A percentile compares a stretch with the other conserved stretches of the same genome.
These are phyloP conservation scores for Escovopsis sp. DNA, from an alignment of 2,329 filamentous ascomycete genomes.

Conservation along the genomic window DNA sequence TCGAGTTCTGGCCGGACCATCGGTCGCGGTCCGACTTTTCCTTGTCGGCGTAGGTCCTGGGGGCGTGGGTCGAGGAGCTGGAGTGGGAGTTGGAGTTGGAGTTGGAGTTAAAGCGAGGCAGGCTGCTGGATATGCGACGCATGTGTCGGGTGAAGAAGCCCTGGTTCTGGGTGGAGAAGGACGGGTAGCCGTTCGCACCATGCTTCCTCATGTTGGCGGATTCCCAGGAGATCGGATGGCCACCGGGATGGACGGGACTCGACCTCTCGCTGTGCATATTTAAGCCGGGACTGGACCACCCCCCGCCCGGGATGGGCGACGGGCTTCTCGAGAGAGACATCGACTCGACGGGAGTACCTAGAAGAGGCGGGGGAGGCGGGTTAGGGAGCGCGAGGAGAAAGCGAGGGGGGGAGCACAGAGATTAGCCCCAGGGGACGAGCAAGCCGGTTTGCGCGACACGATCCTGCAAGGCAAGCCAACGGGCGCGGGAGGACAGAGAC, in stretches of 20 bases:
- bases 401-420: slow-evolving; percentile 8
- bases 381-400: too few species aligned
- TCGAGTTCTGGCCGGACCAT: slow-evolving; percentile 28
- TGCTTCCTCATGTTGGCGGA: slow-evolving; percentile 65
- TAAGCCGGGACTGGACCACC: slow-evolving; percentile 75
- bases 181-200: slow-evolving; percentile 59
- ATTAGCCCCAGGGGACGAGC: slow-evolving; percentile 12
- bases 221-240: slow-evolving; percentile 60
- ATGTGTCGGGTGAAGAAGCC: slow-evolving; percentile 81
- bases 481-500: slow-evolving; percentile 1
- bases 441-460: slow-evolving; percentile 6
- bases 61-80: too few species aligned
- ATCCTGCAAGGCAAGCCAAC: slow-evolving; percentile 4
- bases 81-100: slow-evolving; percentile 29
- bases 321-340: slow-evolving; percentile 86
- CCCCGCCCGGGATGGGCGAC: slow-evolving; percentile 69
- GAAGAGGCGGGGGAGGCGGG: slow-evolving; percentile 5
- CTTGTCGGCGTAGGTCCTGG: slow-evolving; percentile 48
- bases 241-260: slow-evolving; percentile 46
- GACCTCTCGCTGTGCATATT: slow-evolving; percentile 57
- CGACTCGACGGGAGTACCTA: slow-evolving; percentile 39
- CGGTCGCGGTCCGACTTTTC: slow-evolving; percentile 54
- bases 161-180: slow-evolving; percentile 66
- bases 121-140: slow-evolving; percentile 61
- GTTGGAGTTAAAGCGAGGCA: slow-evolving; percentile 54